Conservation (phyloP, 139 green algal genomes). For the Micractinium conductrix region DNA sequence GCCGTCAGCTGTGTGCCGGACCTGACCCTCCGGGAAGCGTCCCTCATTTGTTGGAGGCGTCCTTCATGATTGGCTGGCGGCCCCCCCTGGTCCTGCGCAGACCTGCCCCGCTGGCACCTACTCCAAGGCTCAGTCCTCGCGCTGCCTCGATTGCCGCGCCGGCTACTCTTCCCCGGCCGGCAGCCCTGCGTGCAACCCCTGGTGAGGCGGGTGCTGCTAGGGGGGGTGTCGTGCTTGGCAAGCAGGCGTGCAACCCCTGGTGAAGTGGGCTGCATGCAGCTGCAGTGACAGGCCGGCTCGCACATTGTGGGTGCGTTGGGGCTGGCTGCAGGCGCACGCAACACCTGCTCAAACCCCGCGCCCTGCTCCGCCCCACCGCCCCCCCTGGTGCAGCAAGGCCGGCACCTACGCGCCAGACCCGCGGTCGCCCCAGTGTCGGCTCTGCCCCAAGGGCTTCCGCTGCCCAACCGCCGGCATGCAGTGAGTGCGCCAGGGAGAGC, state of each 20-base stretch:
- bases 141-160: not conserved
- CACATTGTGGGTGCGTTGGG: too few species aligned
- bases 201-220: not conserved
- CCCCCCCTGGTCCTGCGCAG: not conserved
- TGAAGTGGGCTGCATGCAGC: too few species aligned
- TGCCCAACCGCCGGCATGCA: not conserved
- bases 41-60: too few species aligned
- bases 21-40: too few species aligned
- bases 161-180: not conserved
- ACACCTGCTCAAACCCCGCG: not conserved
- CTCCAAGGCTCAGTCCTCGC: not conserved
- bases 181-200: not conserved
- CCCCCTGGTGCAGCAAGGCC: not conserved
- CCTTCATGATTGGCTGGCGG: too few species aligned
- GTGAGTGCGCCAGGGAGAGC: too few species aligned
- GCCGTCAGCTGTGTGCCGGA: too few species aligned
- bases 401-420: not conserved
- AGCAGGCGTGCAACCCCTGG: too few species aligned
- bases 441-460: slow-evolving; percentile 2
- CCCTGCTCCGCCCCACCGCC: too few species aligned
- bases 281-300: too few species aligned
- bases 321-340: not conserved
- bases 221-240: too few species aligned
- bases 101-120: slow-evolving; percentile 3
- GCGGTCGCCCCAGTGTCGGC: not conserved